Evolutionary conservation across 1,139 yeast species (phyloP).

Genomic region (Blastobotrys arbuscula): DNA sequence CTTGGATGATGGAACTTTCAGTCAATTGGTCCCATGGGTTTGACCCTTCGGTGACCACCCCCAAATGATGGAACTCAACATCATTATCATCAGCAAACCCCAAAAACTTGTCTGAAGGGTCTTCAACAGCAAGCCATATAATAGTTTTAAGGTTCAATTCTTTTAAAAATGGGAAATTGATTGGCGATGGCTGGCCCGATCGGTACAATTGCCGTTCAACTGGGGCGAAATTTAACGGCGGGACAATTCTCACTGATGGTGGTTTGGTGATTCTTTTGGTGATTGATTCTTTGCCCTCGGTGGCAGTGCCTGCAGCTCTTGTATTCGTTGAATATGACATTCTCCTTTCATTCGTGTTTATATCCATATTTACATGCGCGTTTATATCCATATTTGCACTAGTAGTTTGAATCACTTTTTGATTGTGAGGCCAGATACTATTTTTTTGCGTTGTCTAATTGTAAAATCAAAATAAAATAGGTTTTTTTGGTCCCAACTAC

Average conservation of each 20-base stretch:
- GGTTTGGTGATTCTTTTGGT: constrained; percentile 24
- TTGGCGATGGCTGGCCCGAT: constrained; percentile 94
- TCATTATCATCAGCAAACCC: constrained; percentile 71
- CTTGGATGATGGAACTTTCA: constrained; percentile 72
- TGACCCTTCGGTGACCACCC: constrained; percentile 58
- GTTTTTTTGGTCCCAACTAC: too few species aligned
- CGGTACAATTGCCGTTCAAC: constrained; percentile 83
- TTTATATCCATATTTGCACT: too few species aligned
- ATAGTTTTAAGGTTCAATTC: constrained; percentile 72
- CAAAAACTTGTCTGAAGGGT: constrained; percentile 81
- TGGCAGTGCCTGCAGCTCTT: not conserved
- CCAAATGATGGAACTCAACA: constrained; percentile 55
- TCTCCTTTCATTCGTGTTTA: too few species aligned
- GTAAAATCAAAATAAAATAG: too few species aligned
- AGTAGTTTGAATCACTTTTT: too few species aligned
- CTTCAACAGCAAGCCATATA: constrained; percentile 93
- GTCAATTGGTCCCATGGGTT: constrained; percentile 98
- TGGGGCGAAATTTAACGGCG: constrained; percentile 92
- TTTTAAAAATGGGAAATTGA: constrained; percentile 77
- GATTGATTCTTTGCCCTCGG: not conserved
- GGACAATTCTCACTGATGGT: constrained; percentile 54
- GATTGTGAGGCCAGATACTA: too few species aligned
- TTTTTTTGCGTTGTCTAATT: too few species aligned
- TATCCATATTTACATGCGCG: too few species aligned
- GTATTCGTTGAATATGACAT: not conserved